Percentiles rank a stretch among this genome's conserved stretches.
phyloP scores from a whole-genome alignment of 2,329 filamentous ascomycete genomes.

The Volutella citrinella region DNA sequence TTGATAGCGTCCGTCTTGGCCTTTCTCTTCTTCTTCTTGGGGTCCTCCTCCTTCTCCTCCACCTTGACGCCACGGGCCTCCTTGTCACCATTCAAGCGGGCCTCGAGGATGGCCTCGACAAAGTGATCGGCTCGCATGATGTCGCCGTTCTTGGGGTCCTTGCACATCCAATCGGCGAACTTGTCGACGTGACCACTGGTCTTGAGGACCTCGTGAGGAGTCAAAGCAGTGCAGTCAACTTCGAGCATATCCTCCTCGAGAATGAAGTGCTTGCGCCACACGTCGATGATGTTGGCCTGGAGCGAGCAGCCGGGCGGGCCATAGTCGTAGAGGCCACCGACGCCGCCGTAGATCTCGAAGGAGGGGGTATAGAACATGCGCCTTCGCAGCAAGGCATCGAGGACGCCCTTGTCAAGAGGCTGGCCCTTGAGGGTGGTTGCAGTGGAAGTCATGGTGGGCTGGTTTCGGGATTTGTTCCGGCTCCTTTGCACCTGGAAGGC shows the following conservation, averaged over 20 bases:
- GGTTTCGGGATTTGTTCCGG: constrained; percentile 21
- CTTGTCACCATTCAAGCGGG: constrained; percentile 84
- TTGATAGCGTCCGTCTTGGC: constrained; percentile 76
- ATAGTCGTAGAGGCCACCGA: constrained; percentile 89
- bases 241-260: constrained; percentile 93
- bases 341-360: constrained; percentile 92
- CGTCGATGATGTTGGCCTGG: constrained; percentile 82
- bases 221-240: constrained; percentile 91
- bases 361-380: constrained; percentile 93
- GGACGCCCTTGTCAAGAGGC: constrained; percentile 75
- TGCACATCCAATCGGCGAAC: constrained; percentile 99
- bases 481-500: constrained; percentile 27
- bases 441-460: constrained; percentile 43
- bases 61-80: constrained; percentile 83
- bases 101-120: constrained; percentile 90
- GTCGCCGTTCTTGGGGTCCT: constrained; percentile 95
- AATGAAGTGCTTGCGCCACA: constrained; percentile 92
- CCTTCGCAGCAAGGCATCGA: constrained; percentile 84
- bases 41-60: constrained; percentile 70
- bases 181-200: constrained; percentile 96
- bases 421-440: constrained; percentile 83
- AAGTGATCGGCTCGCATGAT: constrained; percentile 95
- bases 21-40: constrained; percentile 86
- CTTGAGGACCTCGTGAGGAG: constrained; percentile 90
- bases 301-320: constrained; percentile 84